A percentile compares a stretch with the other conserved stretches of the same genome.
phyloP scores from a whole-genome alignment of 2,329 filamentous ascomycete genomes.

The Neoarthrinium moseri region DNA sequence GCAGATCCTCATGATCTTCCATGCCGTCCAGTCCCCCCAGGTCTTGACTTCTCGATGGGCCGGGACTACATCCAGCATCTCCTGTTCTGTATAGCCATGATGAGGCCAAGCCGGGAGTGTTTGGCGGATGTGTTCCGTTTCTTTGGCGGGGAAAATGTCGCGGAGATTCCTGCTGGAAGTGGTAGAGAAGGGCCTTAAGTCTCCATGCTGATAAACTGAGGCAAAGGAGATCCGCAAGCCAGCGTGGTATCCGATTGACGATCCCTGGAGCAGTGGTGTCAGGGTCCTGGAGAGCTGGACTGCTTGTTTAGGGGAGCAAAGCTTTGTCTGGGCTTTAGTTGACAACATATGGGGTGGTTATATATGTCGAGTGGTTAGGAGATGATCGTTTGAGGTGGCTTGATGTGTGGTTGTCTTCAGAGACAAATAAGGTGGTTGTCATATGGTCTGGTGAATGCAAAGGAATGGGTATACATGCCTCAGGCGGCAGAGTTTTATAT shows the following conservation, averaged over 20 bases:
- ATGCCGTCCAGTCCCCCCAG: conserved; percentile 75
- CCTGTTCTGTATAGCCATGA: conserved; percentile 71
- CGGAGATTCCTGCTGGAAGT: conserved; percentile 43
- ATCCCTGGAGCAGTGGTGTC: conserved; percentile 19
- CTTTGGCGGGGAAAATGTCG: conserved; percentile 63
- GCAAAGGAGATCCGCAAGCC: conserved; percentile 27
- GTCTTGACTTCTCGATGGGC: conserved; percentile 75
- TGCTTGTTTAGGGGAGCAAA: conserved; percentile 29
- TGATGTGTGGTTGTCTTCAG: not conserved
- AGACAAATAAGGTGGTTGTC: not conserved
- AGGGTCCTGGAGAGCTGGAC: conserved; percentile 24
- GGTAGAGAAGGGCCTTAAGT: conserved; percentile 46
- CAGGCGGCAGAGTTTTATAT: conserved; percentile 5
- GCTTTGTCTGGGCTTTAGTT: conserved; percentile 24
- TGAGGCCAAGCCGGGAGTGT: conserved; percentile 69
- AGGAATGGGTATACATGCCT: conserved; percentile 1
- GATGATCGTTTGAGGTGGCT: not conserved
- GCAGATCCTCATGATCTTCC: conserved; percentile 71
- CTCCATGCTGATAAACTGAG: conserved; percentile 20
- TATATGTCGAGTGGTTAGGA: conserved; percentile 7
- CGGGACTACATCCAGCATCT: conserved; percentile 73
- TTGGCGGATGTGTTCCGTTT: conserved; percentile 59
- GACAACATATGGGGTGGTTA: conserved; percentile 26
- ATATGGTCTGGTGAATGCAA: not conserved
- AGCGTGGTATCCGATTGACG: conserved; percentile 18